Evolutionary conservation across 331 rosid genomes (phyloP).

Genomic region (Ulmus americana): DNA sequence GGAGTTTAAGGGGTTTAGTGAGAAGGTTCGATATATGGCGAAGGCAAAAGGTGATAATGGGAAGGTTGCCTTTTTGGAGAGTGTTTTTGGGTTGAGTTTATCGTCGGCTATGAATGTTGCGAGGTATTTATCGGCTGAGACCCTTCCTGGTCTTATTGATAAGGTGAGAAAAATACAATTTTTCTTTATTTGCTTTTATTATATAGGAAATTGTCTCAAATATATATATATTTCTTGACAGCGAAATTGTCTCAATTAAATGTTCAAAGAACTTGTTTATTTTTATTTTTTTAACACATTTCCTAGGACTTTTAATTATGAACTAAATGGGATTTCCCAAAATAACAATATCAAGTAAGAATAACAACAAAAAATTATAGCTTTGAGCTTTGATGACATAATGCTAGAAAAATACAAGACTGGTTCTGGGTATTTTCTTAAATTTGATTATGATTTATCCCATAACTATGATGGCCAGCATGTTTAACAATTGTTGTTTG

Average conservation of each 20-base stretch:
- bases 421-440: not conserved
- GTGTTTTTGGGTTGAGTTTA: conserved; percentile 54
- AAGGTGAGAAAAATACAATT: conserved; percentile 29
- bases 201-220: not conserved
- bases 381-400: no score
- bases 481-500: not conserved
- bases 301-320: not conserved
- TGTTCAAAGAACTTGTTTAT: not conserved
- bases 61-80: conserved; percentile 71
- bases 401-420: no score
- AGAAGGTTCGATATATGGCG: conserved; percentile 53
- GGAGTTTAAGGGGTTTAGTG: conserved; percentile 32
- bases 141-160: conserved; percentile 49
- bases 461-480: not conserved
- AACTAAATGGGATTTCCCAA: not conserved
- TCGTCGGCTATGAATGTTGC: conserved; percentile 77
- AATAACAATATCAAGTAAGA: no score
- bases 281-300: not conserved
- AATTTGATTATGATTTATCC: not conserved
- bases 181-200: not conserved
- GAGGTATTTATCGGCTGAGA: conserved; percentile 47
- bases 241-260: not conserved
- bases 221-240: not conserved
- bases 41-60: conserved; percentile 63
- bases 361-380: no score